Base-by-base conservation (phyloP, 2,329 filamentous ascomycete genomes). In the Talaromyces islandicus region DNA sequence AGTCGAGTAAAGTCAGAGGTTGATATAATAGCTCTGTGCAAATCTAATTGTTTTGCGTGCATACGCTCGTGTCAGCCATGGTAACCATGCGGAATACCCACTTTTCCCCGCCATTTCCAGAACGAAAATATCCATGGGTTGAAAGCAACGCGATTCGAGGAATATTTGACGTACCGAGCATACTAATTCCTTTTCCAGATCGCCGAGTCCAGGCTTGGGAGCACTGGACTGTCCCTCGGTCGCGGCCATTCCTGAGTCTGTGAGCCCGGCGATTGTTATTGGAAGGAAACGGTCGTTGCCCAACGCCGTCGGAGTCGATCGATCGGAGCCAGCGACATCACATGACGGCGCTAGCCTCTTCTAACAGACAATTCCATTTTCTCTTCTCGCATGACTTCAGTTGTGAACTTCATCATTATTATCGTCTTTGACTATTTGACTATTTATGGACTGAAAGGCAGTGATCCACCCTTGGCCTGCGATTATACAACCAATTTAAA, bases 21-120 rank as follows among this genome's bases (percentile, higher is more conserved):
- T 95, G 90, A 77, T 91, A 95, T 64, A 96, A 86, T 65, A 96
- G 85, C 75, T 97, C 94, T 68, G 93, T 96, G 81, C 94, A 99
- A 70, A 99, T 99, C 92, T 97, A 67, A 11, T 61, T 21, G n/a
- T 43, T 30, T 29, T 25, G 14, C 43, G 19, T 46, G 41, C 17
- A 43, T 11, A 29, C 12, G 27, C n/a, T 48, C 19, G 21, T 38
- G 55, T 59, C 27, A 62, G 60, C 60, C 12, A 58, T 35, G 25
- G 50, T 41, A 35, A 35, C 19, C 27, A 35, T 29, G 29, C 10
- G 30, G 46, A 53, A 48, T 57, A 60, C 38, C 27, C 14, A 57
- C 32, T 25, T 59, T 50, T 61, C 53, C 41, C 56, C 53, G 30
- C 58, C 51, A 51, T 60, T 46, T 27, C 35, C 53, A 61, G 24